phyloP scores from a whole-genome alignment of 2,329 filamentous ascomycete species.

The Aureobasidium leucospermi region DNA sequence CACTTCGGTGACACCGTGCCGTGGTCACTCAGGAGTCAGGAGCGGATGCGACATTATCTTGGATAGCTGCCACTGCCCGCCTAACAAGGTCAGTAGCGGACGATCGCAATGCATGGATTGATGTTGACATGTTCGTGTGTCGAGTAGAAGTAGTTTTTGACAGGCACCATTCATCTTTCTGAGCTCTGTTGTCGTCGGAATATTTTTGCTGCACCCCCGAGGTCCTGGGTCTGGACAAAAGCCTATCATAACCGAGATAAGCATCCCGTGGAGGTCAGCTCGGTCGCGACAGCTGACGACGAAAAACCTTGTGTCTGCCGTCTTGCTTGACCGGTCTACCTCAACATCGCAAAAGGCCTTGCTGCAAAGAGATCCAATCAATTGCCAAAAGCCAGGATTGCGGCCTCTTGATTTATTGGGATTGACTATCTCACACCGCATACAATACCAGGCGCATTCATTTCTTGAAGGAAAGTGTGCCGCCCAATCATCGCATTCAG shows the following conservation, averaged over 20 bases:
- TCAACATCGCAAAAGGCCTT: neutral
- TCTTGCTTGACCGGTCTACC: neutral
- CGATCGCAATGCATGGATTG: neutral
- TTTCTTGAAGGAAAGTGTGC: neutral
- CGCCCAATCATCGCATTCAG: neutral
- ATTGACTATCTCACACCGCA: neutral
- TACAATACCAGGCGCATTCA: neutral
- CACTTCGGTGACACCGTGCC: neutral
- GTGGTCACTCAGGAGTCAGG: neutral
- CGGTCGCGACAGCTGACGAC: neutral
- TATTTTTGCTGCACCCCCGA: neutral
- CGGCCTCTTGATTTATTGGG: neutral
- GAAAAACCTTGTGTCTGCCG: neutral
- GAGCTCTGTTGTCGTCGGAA: neutral
- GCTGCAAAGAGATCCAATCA: neutral
- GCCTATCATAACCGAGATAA: neutral
- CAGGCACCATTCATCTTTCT: conserved; percentile 4
- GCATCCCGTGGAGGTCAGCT: neutral
- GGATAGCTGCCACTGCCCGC: neutral
- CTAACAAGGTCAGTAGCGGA: neutral
- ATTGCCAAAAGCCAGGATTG: neutral
- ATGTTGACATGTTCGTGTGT: neutral
- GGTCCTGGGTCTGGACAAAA: neutral
- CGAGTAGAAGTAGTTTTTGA: neutral
- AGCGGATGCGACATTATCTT: neutral